Base-by-base conservation (phyloP, 2,329 filamentous ascomycete species). In the Xylaria sp. region DNA sequence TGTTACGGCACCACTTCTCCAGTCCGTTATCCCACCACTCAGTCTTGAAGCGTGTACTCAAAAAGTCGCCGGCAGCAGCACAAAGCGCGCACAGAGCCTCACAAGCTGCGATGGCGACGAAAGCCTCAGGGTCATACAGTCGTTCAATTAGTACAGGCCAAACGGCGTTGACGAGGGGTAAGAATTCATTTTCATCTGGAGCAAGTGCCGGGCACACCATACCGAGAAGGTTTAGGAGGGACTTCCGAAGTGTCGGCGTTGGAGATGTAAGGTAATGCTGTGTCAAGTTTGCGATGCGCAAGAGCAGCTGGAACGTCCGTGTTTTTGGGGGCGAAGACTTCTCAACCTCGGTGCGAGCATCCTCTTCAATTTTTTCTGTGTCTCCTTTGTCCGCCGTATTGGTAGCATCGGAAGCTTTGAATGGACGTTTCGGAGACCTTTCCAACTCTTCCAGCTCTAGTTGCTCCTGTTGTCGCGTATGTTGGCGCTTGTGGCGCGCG, bases 221-320 rank as follows among this genome's bases (percentile, higher is more conserved):
- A 31, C 87, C 83, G 13, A 98, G 87, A 6, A 98, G 88, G 18
- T 89, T 87, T 10, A 99, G 88, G 3, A 99, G 86, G 0, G 91
- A 93, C 37, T 89, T 89, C 50, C 95, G 90, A 9, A 99, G 86
- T 12, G 89, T 88, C 0, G 94, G 90, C 0, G 94, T 94, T 0
- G 93, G 90, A 0, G 94, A 94, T 6, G 95, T 94, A 12, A 99
- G 87, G 80, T 98, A 96, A 78, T 97, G 91, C 76, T 97, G 94
- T 5, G 94, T 95, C 0, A 97, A 89, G 58, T 88, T 88, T 28
- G 94, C 89, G 66, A 99, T 96, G 66, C 91, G 91, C 41, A 94
- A 86, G 3, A 98, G 88, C 12, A 98, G 86, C n/a, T 85, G 85
- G 79, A 97, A 97, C 0, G 92, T 93, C 73, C 92, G 91, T 55